Evolutionary conservation across 2,329 filamentous ascomycete genomes (phyloP), one percentile per base, ranked within the genome.

Genomic region (Botrytis porri): DNA sequence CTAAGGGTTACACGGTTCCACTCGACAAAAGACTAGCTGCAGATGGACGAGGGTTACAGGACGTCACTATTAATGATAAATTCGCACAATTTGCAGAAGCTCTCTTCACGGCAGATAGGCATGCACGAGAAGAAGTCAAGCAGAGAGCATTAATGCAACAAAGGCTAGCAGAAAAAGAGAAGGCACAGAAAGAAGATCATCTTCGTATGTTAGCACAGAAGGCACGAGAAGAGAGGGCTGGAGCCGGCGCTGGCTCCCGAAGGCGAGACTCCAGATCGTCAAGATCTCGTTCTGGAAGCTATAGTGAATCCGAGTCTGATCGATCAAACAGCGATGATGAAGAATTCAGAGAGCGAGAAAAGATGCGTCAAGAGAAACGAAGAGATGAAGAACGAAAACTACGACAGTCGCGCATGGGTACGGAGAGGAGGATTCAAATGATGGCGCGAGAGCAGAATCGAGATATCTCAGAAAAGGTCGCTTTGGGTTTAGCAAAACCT

Each of bases 21-120:
- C 83, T 99, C 69, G 96, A 99, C 82, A 99, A 99, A 85, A 91
- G 96, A 80, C 84, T 99, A 77, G 96, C 96, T 29, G 95, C 96
- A 14, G 95, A 98, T 82, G 96, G 96, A 20, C 88, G 96, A 79
- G 94, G 94, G 0, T 82, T 99, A 75, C 94, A 98, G 82, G 96
- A 99, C 81, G 90, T 97, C 60, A 92, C 94, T 10, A 98, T 99
- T 84, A 98, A 97, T 83, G 96, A 99, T 85, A 98, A 98, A 81
- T 98, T 99, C 81, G 95, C 95, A 3, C 94, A 97, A 79, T 97
- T 99, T 81, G 93, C 94, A 0, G 96, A 99, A 83, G 94, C 95
- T 0, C 85, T 99, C 54, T 97, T 96, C 82, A 97, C 96, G 76
- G 96, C 96, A 1, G 96, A 99, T 81, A 88, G 95, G 65, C 96